These are phyloP conservation scores for Yarrowia keelungensis DNA, from an alignment of 805 yeast genomes.

Conservation along the genomic window DNA sequence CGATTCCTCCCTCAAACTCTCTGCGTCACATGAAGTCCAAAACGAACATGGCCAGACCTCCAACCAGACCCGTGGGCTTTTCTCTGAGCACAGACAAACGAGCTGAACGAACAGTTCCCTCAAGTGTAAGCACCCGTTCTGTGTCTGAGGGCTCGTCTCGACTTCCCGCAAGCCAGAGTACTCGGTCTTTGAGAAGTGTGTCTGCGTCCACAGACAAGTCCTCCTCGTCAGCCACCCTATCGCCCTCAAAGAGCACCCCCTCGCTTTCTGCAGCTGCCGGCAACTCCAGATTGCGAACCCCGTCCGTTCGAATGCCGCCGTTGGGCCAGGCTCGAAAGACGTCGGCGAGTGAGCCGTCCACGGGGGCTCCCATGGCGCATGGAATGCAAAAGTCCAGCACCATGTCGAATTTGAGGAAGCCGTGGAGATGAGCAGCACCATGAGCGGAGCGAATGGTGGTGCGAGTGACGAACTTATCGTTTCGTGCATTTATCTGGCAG, in stretches of 20 bases:
- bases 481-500: too few relatives aligned
- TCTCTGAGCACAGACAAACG: conserved; percentile 25
- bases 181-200: not conserved
- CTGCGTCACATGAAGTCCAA: conserved; percentile 31
- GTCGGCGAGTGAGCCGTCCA: conserved; percentile 21
- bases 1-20: not conserved
- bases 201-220: too few relatives aligned
- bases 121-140: conserved; percentile 1
- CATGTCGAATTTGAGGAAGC: conserved; percentile 13
- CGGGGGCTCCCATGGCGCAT: not conserved
- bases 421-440: conserved; percentile 1
- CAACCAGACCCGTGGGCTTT: conserved; percentile 23
- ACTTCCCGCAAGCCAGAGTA: conserved; percentile 18
- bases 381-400: conserved; percentile 19
- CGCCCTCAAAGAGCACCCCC: conserved; percentile 18
- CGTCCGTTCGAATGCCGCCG: conserved; percentile 17
- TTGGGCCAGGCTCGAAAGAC: not conserved
- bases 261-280: conserved; percentile 26
- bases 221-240: not conserved
- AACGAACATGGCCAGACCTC: conserved; percentile 27
- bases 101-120: not conserved
- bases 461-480: too few relatives aligned
- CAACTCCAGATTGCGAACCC: conserved; percentile 15
- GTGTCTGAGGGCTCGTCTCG: conserved; percentile 3
- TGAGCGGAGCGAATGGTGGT: too few relatives aligned